Conservation (phyloP, 805 yeast genomes). For the Wickerhamomyces bovis region DNA sequence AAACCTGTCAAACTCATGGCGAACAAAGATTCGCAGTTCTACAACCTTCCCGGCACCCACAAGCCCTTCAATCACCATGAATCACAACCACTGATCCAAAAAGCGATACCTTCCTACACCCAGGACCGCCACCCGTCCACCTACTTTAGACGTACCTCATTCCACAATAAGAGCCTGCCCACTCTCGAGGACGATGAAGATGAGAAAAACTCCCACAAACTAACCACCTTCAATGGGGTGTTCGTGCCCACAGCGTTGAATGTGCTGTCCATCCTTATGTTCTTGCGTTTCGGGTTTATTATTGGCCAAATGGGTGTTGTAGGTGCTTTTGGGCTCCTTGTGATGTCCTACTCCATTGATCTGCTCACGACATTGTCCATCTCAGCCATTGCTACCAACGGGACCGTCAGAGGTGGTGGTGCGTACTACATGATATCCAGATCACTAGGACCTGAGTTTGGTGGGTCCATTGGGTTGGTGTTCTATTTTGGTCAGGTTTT, state of each 20-base stretch:
- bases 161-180: neutral
- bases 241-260: conserved; percentile 91
- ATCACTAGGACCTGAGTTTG: conserved; percentile 95
- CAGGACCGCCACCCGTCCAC: conserved; percentile 14
- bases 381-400: conserved; percentile 95
- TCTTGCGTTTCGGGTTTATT: conserved; percentile 89
- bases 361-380: conserved; percentile 82
- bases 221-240: conserved; percentile 84
- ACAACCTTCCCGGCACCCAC: conserved; percentile 29
- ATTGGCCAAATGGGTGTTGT: conserved; percentile 90
- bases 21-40: conserved; percentile 20
- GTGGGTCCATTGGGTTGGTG: conserved; percentile 94
- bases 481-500: conserved; percentile 92
- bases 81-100: conserved; percentile 20
- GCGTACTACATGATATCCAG: conserved; percentile 97
- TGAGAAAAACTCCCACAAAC: conserved; percentile 37
- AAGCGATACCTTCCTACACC: conserved; percentile 1
- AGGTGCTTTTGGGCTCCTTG: conserved; percentile 63
- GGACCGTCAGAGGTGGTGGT: conserved; percentile 97
- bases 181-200: conserved; percentile 19
- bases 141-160: conserved; percentile 24
- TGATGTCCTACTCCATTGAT: conserved; percentile 74
- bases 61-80: conserved; percentile 23
- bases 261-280: conserved; percentile 91
- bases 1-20: conserved; percentile 3